Percentiles rank a stretch among this genome's conserved stretches.
phyloP scores from a whole-genome alignment of 2,329 filamentous ascomycete species.

The Ceratocystis destructans region DNA sequence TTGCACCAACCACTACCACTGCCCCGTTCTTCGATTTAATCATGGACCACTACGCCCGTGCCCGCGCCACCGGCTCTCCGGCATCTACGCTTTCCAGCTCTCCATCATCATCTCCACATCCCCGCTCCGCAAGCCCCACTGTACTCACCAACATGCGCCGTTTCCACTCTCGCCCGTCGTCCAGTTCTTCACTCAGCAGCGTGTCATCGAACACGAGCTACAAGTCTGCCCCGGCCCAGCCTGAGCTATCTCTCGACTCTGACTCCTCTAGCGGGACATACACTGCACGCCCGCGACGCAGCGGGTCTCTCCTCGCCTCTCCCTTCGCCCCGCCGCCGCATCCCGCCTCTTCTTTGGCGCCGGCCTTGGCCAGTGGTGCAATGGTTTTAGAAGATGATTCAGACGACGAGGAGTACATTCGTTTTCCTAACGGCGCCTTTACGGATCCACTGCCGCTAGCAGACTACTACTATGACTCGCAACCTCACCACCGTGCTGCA shows the following conservation, averaged over 20 bases:
- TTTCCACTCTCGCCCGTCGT: slow-evolving; percentile 9
- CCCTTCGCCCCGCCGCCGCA: neutral
- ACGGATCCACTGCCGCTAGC: slow-evolving; percentile 9
- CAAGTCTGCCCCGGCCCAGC: slow-evolving; percentile 14
- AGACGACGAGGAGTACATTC: slow-evolving; percentile 18
- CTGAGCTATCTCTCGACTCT: slow-evolving; percentile 1
- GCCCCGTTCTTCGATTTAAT: neutral
- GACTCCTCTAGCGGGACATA: neutral
- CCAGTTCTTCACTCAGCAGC: slow-evolving; percentile 9
- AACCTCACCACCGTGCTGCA: neutral
- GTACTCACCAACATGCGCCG: slow-evolving; percentile 13
- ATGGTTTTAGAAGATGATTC: neutral
- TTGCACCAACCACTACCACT: neutral
- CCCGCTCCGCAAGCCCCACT: slow-evolving; percentile 13
- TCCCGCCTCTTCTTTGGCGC: neutral
- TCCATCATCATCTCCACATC: slow-evolving; percentile 9
- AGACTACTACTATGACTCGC: neutral
- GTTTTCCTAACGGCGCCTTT: slow-evolving; percentile 18
- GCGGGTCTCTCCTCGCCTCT: slow-evolving; percentile 3
- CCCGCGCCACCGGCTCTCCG: slow-evolving; percentile 10
- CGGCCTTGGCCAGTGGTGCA: neutral
- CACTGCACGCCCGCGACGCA: neutral
- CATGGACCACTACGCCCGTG: slow-evolving; percentile 9
- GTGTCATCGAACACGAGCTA: slow-evolving; percentile 9
- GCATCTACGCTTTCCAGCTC: neutral